A percentile compares a stretch with the other conserved stretches of the same genome.
phyloP scores from a whole-genome alignment of 495 filamentous ascomycete genomes.

The Parachaetomium inaequale region DNA sequence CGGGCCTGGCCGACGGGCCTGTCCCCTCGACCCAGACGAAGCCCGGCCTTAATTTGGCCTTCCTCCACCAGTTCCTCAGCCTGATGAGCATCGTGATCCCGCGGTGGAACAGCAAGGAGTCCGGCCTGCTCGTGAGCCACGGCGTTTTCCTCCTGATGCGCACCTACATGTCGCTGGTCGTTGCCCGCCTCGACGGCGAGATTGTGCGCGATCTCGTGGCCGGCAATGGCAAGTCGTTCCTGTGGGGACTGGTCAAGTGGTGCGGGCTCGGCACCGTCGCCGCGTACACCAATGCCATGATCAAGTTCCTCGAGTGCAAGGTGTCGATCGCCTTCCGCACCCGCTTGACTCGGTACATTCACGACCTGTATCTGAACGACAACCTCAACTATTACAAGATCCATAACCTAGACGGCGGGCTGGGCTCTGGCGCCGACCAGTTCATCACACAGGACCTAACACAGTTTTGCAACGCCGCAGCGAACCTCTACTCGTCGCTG shows the following conservation, averaged over 20 bases:
- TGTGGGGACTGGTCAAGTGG: constrained; percentile 83
- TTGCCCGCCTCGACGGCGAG: constrained; percentile 90
- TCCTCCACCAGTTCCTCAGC: constrained; percentile 94
- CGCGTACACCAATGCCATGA: constrained; percentile 93
- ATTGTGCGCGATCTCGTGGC: constrained; percentile 95
- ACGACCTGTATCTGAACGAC: constrained; percentile 92
- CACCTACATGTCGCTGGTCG: constrained; percentile 90
- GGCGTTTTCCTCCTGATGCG: constrained; percentile 82
- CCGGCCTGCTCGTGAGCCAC: constrained; percentile 81
- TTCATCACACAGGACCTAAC: constrained; percentile 98
- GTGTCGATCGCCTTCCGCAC: constrained; percentile 98
- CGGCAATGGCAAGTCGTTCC: constrained; percentile 82
- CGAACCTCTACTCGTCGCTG: constrained; percentile 90
- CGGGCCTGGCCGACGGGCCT: constrained; percentile 68
- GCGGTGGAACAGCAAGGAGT: constrained; percentile 90
- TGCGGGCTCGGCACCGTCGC: constrained; percentile 63
- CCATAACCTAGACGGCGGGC: constrained; percentile 86
- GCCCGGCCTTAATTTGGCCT: constrained; percentile 94
- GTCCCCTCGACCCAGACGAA: constrained; percentile 87
- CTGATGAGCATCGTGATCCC: constrained; percentile 97
- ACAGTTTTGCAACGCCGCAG: constrained; percentile 86
- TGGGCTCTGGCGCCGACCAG: constrained; percentile 89
- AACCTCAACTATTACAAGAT: constrained; percentile 96
- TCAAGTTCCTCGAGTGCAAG: constrained; percentile 97
- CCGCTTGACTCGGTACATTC: constrained; percentile 91